These are phyloP conservation scores for Colletotrichum tofieldiae DNA, from an alignment of 2,329 filamentous ascomycete species.

Conservation along the genomic window DNA sequence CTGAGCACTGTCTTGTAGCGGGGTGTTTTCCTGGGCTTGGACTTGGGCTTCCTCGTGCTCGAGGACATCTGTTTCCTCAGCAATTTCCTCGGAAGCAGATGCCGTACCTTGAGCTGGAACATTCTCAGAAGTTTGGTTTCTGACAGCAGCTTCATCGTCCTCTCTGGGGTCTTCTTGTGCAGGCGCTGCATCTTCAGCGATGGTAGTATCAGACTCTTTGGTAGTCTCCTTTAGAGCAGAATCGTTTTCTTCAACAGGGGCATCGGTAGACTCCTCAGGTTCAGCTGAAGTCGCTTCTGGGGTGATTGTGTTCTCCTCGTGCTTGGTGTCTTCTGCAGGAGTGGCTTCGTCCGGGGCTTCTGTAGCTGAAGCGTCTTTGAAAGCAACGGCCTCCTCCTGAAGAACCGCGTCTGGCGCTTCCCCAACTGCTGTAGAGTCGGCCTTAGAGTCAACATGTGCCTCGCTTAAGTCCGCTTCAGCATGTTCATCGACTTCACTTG, in stretches of 20 bases:
- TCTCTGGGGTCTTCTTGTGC: neutral
- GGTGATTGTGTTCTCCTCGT: neutral
- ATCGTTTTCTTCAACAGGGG: neutral
- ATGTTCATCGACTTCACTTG: neutral
- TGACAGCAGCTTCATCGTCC: neutral
- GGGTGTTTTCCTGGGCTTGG: neutral
- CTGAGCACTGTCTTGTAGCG: neutral
- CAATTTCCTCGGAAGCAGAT: too few relatives aligned
- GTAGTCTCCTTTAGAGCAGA: neutral
- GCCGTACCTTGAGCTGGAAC: neutral
- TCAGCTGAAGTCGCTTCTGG: neutral
- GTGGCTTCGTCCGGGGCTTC: neutral
- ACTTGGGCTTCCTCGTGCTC: neutral
- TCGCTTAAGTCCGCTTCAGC: neutral
- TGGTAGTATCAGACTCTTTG: neutral
- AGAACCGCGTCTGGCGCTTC: neutral
- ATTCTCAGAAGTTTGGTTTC: neutral
- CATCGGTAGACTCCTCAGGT: neutral
- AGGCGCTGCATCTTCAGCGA: neutral
- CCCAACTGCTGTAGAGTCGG: neutral
- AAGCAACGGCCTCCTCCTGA: neutral
- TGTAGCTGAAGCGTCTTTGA: neutral
- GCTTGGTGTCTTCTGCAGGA: too few relatives aligned
- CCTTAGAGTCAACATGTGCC: neutral
- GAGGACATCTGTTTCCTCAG: neutral